These are phyloP conservation scores for Puya raimondii DNA, from an alignment of 176 grass and related monocot species.

Conservation along the genomic window DNA sequence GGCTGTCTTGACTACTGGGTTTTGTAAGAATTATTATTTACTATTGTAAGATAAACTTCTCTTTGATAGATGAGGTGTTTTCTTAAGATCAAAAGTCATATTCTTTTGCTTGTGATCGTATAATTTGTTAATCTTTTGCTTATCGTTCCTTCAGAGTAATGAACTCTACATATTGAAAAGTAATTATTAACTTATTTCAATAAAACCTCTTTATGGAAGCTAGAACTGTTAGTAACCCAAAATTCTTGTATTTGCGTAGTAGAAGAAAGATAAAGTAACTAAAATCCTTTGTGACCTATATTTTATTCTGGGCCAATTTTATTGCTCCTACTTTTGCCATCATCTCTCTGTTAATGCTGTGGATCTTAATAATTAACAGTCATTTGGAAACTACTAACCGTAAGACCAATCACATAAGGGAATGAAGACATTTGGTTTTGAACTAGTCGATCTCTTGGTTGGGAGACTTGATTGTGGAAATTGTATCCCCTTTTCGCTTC, in stretches of 20 bases:
- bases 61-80: background rate
- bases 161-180: background rate
- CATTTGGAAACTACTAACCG: background rate
- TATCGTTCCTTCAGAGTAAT: background rate
- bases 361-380: background rate
- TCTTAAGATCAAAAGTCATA: background rate
- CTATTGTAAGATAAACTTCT: background rate
- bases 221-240: background rate
- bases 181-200: background rate
- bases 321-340: background rate
- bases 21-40: background rate
- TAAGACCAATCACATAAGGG: no score
- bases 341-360: background rate
- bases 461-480: no score
- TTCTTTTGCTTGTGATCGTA: background rate
- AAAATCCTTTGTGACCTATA: background rate
- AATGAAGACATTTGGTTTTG: no score
- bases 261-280: background rate
- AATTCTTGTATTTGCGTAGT: background rate
- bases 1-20: constrained; percentile 3
- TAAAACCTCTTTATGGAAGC: background rate
- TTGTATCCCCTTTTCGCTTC: no score
- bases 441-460: no score
- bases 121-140: background rate
- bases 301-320: background rate